Evolutionary conservation across 352 stramenopile species (phyloP).

Genomic region (Phytopythium mirpurense): DNA sequence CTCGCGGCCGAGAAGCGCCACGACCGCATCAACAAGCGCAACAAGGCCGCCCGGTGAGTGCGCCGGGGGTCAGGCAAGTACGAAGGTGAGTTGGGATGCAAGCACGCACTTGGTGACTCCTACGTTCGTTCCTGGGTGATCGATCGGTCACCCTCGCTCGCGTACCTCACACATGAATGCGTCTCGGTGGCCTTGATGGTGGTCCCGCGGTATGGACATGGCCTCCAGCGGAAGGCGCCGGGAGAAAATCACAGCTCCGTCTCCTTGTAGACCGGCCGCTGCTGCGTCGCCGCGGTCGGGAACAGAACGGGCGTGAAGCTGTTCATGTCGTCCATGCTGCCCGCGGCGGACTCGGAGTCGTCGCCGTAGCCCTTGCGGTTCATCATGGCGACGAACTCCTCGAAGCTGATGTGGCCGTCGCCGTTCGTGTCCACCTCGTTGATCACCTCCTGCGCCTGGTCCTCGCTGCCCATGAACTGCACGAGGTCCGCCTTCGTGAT

Average conservation of each 20-base stretch:
- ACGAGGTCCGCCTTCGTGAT: constrained; percentile 88
- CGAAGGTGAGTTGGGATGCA: background rate
- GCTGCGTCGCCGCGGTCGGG: constrained; percentile 29
- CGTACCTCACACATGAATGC: background rate
- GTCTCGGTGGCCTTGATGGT: background rate
- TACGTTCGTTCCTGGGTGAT: background rate
- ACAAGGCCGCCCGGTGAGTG: constrained; percentile 44
- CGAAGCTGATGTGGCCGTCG: constrained; percentile 90
- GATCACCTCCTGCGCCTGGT: constrained; percentile 91
- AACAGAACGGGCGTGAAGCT: constrained; percentile 26
- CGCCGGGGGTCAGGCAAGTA: background rate
- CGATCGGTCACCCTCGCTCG: background rate
- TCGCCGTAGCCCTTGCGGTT: constrained; percentile 79
- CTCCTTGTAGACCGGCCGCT: constrained; percentile 47
- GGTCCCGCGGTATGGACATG: background rate
- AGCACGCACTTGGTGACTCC: background rate
- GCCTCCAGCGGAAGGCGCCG: background rate
- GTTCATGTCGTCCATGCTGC: constrained; percentile 52
- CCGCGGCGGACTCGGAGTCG: constrained; percentile 44
- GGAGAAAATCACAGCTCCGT: constrained; percentile 59
- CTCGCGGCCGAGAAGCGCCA: constrained; percentile 73
- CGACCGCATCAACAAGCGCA: constrained; percentile 69
- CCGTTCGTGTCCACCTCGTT: constrained; percentile 88
- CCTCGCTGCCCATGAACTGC: constrained; percentile 90
- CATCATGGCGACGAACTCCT: constrained; percentile 92